Percentiles rank a stretch among this genome's conserved stretches.
phyloP scores from a whole-genome alignment of 192 early-diverging fungal species.

The Mortierella alpina region DNA sequence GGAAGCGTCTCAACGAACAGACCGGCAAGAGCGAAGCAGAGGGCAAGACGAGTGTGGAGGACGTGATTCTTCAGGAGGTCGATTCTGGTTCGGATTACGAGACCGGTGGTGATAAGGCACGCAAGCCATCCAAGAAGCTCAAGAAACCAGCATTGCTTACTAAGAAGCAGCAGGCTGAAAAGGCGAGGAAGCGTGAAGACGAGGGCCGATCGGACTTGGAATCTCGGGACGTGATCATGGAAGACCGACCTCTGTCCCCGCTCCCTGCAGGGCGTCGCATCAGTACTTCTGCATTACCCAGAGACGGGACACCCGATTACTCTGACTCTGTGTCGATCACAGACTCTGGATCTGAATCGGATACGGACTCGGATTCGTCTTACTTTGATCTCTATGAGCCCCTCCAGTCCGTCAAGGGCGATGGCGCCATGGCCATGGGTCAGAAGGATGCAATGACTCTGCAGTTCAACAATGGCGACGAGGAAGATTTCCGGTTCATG shows the following conservation, averaged over 20 bases:
- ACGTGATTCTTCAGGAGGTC: not conserved
- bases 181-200: constrained; percentile 18
- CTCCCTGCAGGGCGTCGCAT: not conserved
- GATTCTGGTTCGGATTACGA: constrained; percentile 46
- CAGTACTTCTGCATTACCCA: not conserved
- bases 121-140: constrained; percentile 26
- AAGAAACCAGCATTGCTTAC: constrained; percentile 11
- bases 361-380: constrained; percentile 48
- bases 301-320: constrained; percentile 44
- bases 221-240: constrained; percentile 11
- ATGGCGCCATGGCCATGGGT: not conserved
- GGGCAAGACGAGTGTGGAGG: not conserved
- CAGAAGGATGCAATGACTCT: constrained; percentile 26
- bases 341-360: constrained; percentile 41
- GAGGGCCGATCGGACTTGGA: constrained; percentile 29
- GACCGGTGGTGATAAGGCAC: constrained; percentile 5
- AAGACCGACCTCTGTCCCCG: not conserved
- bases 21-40: constrained; percentile 6
- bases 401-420: constrained; percentile 33
- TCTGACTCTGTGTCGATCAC: constrained; percentile 28
- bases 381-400: constrained; percentile 54
- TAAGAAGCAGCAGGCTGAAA: constrained; percentile 25
- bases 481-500: constrained; percentile 63
- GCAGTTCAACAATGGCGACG: constrained; percentile 36
- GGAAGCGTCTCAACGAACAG: constrained; percentile 26